Evolutionary conservation across 2,329 filamentous ascomycete species (phyloP).

Genomic region (Aspergillus neotritici): DNA sequence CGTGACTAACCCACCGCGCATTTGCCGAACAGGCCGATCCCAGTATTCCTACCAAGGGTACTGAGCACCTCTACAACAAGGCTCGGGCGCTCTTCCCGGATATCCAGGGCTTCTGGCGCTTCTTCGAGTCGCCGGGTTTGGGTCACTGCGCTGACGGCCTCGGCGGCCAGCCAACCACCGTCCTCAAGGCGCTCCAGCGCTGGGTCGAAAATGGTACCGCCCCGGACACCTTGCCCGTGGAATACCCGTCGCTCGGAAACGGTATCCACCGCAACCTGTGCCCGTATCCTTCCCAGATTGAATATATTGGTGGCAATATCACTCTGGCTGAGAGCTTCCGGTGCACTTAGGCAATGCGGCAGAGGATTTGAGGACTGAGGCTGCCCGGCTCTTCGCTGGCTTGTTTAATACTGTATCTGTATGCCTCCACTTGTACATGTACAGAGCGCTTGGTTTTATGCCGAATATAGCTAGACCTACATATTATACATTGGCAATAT

Average conservation of each 20-base stretch:
- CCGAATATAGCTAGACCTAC: too few species aligned
- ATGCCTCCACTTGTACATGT: too few species aligned
- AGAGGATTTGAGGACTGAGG: too few species aligned
- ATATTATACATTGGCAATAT: too few species aligned
- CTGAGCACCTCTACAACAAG: slow-evolving; percentile 4
- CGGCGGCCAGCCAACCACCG: slow-evolving; percentile 9
- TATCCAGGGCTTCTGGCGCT: slow-evolving; percentile 4
- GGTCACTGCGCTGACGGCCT: slow-evolving; percentile 5
- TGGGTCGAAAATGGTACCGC: slow-evolving; percentile 14
- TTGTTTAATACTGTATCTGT: too few species aligned
- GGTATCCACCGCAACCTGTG: not conserved
- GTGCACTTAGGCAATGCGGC: too few species aligned
- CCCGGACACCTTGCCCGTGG: slow-evolving; percentile 11
- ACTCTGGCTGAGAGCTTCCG: too few species aligned
- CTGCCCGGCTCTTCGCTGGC: too few species aligned
- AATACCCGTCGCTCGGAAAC: slow-evolving; percentile 1
- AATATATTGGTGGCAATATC: too few species aligned
- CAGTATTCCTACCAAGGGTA: too few species aligned
- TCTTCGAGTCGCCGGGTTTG: slow-evolving; percentile 5
- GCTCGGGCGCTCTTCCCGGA: not conserved
- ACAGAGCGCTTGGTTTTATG: too few species aligned
- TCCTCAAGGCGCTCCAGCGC: slow-evolving; percentile 3
- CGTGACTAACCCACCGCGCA: not conserved
- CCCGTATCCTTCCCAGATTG: slow-evolving; percentile 1
- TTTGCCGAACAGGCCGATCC: too few species aligned